Evolutionary conservation across 768 basidiomycete species (phyloP), one percentile per base, ranked within the genome.

Genomic region (Mycena belliarum): DNA sequence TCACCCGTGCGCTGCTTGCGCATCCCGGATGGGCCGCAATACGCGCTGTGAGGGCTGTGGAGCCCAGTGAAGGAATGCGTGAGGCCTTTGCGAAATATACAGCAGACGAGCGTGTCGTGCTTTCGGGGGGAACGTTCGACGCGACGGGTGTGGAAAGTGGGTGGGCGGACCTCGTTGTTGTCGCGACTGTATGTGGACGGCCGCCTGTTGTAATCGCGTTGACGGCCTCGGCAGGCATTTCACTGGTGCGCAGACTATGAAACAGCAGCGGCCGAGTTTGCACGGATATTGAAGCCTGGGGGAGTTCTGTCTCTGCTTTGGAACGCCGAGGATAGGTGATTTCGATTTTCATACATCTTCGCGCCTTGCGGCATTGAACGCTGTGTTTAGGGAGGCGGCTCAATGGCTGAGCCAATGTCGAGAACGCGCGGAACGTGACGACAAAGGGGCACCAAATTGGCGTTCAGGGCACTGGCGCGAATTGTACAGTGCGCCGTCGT

Each of bases 61-160:
- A 89, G 67, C 88, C 88, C 20, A 81, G 80, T 50, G 74, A 73
- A 33, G 88, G 87, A 15, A 89, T 89, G 88, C 73, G 88, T 45
- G 70, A 73, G 6, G 69, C 75, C 9, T 89, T 85, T 72, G 56
- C 68, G 16, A 73, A 80, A 61, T 76, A 72, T 24, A 70, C 76
- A 16, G 16, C 25, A 6, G 76, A 82, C 60, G 61, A 63, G 14
- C 69, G 74, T 6, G 76, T 77, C 4, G 64, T 71, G 15, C 63
- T 75, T 35, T 57, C 43, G 35, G 75, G 82, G 14, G 85, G 85
- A 15, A 75, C 79, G 0, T 86, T 87, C 52, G 80, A 81, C 28
- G 53, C 64, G 2, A 79, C 82, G 0, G 72, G 71, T 18, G 70
- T 77, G 14, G 66, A 68, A 24, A 74, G 76, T 50, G 76, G 73